These are phyloP conservation scores for Haberlea rhodopensis DNA, from an alignment of 257 asterid species.

Conservation along the genomic window DNA sequence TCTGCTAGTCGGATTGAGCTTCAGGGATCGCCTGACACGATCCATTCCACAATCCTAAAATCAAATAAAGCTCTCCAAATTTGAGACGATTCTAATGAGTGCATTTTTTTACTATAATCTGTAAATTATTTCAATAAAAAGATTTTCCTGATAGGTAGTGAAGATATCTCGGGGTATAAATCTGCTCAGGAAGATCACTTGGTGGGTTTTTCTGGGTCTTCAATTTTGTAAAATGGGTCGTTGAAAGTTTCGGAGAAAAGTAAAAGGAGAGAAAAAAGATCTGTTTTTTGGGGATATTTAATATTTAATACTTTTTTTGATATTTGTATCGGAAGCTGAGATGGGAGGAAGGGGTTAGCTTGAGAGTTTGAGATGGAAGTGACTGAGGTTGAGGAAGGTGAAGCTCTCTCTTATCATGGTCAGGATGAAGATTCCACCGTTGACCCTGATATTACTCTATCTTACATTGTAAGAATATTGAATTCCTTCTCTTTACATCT, in stretches of 20 bases:
- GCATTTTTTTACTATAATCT: conserved; percentile 19
- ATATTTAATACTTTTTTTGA: not conserved
- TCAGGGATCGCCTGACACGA: conserved; percentile 56
- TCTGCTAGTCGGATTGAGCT: conserved; percentile 58
- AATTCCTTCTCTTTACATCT: conserved; percentile 3
- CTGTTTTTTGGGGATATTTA: conserved; percentile 31
- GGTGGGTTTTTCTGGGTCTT: conserved; percentile 41
- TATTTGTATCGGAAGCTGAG: conserved; percentile 64
- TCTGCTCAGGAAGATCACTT: conserved; percentile 41
- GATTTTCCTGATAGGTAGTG: conserved; percentile 43
- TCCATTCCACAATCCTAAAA: conserved; percentile 43
- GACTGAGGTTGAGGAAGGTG: conserved; percentile 94
- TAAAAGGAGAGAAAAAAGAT: conserved; percentile 35
- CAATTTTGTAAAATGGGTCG: conserved; percentile 30
- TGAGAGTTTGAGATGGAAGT: conserved; percentile 75
- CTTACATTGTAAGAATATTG: conserved; percentile 72
- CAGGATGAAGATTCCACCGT: conserved; percentile 53
- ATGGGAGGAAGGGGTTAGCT: conserved; percentile 72
- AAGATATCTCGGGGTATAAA: conserved; percentile 35
- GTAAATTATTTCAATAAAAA: conserved; percentile 17
- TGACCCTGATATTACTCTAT: conserved; percentile 94
- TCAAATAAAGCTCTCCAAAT: conserved; percentile 33
- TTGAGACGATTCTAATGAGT: conserved; percentile 11
- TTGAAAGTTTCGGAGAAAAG: conserved; percentile 43
- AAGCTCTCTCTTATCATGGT: conserved; percentile 54